Percentiles rank a stretch among this genome's conserved stretches.
Evolutionary conservation across 2,329 filamentous ascomycete species (phyloP).

Genomic region (Gyromitra esculenta): DNA sequence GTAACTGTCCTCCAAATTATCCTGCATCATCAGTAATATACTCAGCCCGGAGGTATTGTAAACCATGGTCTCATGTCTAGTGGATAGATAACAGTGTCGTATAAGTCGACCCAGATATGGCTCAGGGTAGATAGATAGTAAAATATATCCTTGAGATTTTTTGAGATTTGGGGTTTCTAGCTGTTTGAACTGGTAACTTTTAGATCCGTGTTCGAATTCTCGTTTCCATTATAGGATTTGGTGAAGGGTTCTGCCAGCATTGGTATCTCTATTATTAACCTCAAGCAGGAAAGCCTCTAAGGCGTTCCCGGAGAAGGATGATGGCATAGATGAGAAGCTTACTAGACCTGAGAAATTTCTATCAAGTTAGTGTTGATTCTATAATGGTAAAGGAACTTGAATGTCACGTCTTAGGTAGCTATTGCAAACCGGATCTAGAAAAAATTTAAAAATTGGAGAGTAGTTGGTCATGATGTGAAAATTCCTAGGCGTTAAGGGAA

Average conservation of each 20-base stretch:
- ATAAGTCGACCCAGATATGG: neutral
- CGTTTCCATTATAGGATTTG: neutral
- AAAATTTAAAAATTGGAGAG: no score
- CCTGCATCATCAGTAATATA: neutral
- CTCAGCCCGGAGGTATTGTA: neutral
- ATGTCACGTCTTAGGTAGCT: no score
- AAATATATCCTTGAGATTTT: no score
- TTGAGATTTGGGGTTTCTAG: no score
- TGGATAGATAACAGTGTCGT: no score
- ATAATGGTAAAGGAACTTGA: no score
- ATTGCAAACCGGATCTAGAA: no score
- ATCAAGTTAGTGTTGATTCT: no score
- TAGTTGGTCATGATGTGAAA: no score
- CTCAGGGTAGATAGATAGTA: neutral
- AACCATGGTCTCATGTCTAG: no score
- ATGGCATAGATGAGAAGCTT: neutral
- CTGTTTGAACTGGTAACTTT: no score
- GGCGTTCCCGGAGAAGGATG: neutral
- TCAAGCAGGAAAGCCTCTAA: neutral
- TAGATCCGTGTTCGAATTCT: neutral
- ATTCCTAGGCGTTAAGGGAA: no score
- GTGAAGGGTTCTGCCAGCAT: neutral
- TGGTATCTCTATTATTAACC: neutral
- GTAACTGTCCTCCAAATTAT: neutral
- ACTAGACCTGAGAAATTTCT: neutral